A percentile compares a stretch with the other conserved stretches of the same genome.
These are phyloP conservation scores for Saitozyma podzolica DNA, from an alignment of 768 basidiomycete genomes.

Conservation along the genomic window DNA sequence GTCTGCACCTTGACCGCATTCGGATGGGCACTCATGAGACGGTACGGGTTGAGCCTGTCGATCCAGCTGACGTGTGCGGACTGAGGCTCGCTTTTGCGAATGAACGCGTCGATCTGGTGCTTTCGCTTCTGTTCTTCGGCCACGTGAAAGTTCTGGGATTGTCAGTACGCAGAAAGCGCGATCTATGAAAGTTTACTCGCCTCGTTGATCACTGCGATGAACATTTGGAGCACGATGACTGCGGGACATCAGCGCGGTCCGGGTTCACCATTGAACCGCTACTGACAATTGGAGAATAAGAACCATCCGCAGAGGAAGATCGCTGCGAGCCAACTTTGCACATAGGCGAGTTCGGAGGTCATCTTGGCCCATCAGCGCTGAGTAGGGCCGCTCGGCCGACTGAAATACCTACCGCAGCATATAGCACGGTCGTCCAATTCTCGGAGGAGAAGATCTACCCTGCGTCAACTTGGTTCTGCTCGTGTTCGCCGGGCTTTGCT, in stretches of 20 bases:
- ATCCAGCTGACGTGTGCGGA: slow-evolving; percentile 64
- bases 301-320: slow-evolving; percentile 80
- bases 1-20: slow-evolving; percentile 70
- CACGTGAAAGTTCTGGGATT: slow-evolving; percentile 71
- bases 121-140: slow-evolving; percentile 86
- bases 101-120: slow-evolving; percentile 68
- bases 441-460: slow-evolving; percentile 82
- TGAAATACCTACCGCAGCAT: slow-evolving; percentile 20
- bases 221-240: slow-evolving; percentile 93
- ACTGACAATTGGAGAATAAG: slow-evolving; percentile 86
- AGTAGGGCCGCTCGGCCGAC: not conserved
- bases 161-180: slow-evolving; percentile 2
- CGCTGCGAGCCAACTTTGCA: slow-evolving; percentile 70
- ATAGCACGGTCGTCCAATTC: slow-evolving; percentile 62
- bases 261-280: not conserved
- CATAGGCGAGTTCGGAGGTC: slow-evolving; percentile 62
- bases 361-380: slow-evolving; percentile 62
- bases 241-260: slow-evolving; percentile 5
- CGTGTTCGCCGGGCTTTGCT: slow-evolving; percentile 2
- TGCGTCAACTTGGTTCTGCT: not conserved
- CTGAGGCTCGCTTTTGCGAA: slow-evolving; percentile 57
- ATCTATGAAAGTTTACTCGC: slow-evolving; percentile 18
- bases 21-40: slow-evolving; percentile 73
- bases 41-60: slow-evolving; percentile 78
- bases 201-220: slow-evolving; percentile 95